Conservation (phyloP, 164 flowering plant species). For the Umbilicus rupestris region DNA sequence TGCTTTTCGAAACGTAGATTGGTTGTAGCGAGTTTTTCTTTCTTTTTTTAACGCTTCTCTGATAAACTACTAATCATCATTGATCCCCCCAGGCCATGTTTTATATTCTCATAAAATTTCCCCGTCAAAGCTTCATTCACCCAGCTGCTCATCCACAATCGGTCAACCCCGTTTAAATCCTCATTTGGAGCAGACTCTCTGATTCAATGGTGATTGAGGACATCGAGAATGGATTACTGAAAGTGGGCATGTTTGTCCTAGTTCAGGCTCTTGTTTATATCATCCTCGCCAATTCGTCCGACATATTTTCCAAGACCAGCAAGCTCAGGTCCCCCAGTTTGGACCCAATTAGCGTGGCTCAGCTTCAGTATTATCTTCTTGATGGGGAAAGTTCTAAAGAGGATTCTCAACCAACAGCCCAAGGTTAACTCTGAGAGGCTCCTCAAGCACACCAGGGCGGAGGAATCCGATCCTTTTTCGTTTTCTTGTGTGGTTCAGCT, state of each 20-base stretch:
- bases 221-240: conserved; percentile 21
- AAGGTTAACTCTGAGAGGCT: no score
- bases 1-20: no score
- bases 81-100: not conserved
- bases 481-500: not conserved
- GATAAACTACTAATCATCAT: no score
- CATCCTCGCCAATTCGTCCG: conserved; percentile 37
- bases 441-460: not conserved
- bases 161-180: not conserved
- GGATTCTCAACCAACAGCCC: not conserved
- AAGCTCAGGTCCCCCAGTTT: conserved; percentile 26
- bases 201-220: not conserved
- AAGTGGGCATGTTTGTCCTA: conserved; percentile 31
- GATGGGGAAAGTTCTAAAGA: not conserved
- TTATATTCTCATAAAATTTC: not conserved
- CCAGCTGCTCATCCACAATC: no score
- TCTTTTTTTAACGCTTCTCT: no score
- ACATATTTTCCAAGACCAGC: conserved; percentile 29
- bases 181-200: not conserved
- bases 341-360: not conserved
- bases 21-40: no score
- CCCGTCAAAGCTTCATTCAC: not conserved
- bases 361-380: not conserved
- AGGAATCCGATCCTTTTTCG: not conserved
- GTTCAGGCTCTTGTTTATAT: conserved; percentile 49